A percentile compares a stretch with the other conserved stretches of the same genome.
Conservation (phyloP, 192 early-diverging fungal species). For the Backusella westeae region DNA sequence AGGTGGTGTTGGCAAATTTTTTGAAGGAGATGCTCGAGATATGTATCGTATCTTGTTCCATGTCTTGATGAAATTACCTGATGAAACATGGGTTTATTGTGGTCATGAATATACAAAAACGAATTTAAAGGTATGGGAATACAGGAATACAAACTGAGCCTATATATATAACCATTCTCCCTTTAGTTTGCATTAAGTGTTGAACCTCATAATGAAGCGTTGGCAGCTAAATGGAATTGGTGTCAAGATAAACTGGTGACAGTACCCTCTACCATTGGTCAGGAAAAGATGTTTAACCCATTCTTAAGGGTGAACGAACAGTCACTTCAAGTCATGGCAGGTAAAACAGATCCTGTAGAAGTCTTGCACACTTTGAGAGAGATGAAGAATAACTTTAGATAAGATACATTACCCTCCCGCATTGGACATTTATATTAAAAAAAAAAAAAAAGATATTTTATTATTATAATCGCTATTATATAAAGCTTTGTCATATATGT, state of each 20-base stretch:
- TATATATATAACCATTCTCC: too few relatives aligned
- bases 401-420: background rate
- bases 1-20: slow-evolving; percentile 56
- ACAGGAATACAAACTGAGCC: too few relatives aligned
- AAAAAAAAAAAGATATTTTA: background rate
- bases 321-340: slow-evolving; percentile 53
- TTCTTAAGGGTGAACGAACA: slow-evolving; percentile 83
- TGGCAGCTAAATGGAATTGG: slow-evolving; percentile 67
- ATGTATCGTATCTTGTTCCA: slow-evolving; percentile 59
- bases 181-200: slow-evolving; percentile 70
- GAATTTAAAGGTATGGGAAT: slow-evolving; percentile 43
- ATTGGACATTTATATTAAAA: background rate
- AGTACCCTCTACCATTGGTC: slow-evolving; percentile 87
- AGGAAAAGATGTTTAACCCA: slow-evolving; percentile 84
- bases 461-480: background rate
- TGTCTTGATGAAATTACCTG: slow-evolving; percentile 51
- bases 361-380: slow-evolving; percentile 79
- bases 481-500: background rate
- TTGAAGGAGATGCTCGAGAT: slow-evolving; percentile 57
- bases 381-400: slow-evolving; percentile 64
- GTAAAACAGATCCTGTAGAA: slow-evolving; percentile 64
- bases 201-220: slow-evolving; percentile 69
- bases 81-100: slow-evolving; percentile 60
- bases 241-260: slow-evolving; percentile 44
- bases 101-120: slow-evolving; percentile 57